A percentile compares a stretch with the other conserved stretches of the same genome.
These are phyloP conservation scores for Fraxinus nigra DNA, from an alignment of 305 asterid genomes.

Conservation along the genomic window DNA sequence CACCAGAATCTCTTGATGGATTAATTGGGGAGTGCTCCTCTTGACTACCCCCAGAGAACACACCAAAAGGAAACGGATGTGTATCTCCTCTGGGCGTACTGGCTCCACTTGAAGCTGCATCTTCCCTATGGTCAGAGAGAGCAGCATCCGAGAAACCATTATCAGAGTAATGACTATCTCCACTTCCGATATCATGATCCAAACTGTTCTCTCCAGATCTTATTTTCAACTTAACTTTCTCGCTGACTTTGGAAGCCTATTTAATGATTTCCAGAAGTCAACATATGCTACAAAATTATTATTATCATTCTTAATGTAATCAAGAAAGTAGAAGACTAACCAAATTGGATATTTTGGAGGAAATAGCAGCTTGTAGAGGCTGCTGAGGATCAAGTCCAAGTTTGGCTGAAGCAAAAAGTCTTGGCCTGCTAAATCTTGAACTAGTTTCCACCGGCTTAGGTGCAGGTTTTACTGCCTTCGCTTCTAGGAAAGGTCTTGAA, in stretches of 20 bases:
- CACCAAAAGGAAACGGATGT: slow-evolving; percentile 65
- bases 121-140: slow-evolving; percentile 59
- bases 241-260: slow-evolving; percentile 81
- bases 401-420: slow-evolving; percentile 45
- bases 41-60: slow-evolving; percentile 41
- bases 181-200: slow-evolving; percentile 66
- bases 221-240: slow-evolving; percentile 80
- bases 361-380: slow-evolving; percentile 72
- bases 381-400: slow-evolving; percentile 84
- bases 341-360: slow-evolving; percentile 82
- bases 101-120: slow-evolving; percentile 84
- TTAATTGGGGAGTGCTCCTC: slow-evolving; percentile 53
- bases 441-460: slow-evolving; percentile 32
- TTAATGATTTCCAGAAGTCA: slow-evolving; percentile 29
- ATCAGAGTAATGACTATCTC: slow-evolving; percentile 62
- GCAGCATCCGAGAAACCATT: slow-evolving; percentile 47
- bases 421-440: slow-evolving; percentile 45
- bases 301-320: not conserved
- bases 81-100: slow-evolving; percentile 74
- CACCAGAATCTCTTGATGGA: slow-evolving; percentile 58
- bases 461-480: slow-evolving; percentile 32
- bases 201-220: slow-evolving; percentile 48
- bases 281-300: slow-evolving; percentile 21
- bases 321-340: slow-evolving; percentile 45
- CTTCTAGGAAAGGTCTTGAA: slow-evolving; percentile 56